phyloP scores from a whole-genome alignment of 108 stramenopile genomes.

The Seminavis robusta region DNA sequence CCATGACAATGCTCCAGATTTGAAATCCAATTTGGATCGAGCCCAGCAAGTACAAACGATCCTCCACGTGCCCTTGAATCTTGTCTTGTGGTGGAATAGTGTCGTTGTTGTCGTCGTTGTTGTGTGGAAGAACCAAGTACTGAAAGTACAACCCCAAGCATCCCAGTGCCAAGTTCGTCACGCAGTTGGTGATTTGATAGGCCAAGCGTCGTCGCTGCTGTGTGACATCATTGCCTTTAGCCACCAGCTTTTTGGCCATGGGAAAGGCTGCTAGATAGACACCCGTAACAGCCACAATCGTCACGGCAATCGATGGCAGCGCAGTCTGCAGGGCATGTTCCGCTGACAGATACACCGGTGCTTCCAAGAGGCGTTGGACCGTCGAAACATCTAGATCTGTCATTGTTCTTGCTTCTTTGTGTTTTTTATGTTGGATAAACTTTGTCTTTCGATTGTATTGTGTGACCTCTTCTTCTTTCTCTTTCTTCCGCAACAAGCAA shows the following conservation, averaged over 20 bases:
- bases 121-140: constrained; percentile 22
- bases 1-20: constrained; percentile 68
- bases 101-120: constrained; percentile 10
- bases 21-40: constrained; percentile 70
- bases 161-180: constrained; percentile 51
- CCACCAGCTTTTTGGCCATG: background rate
- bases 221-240: no score
- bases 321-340: no score
- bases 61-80: constrained; percentile 33
- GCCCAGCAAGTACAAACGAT: constrained; percentile 38
- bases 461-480: no score
- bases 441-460: no score
- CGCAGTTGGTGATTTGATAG: constrained; percentile 59
- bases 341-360: no score
- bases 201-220: background rate
- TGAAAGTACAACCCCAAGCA: constrained; percentile 38
- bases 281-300: background rate
- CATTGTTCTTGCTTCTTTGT: no score
- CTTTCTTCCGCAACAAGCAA: no score
- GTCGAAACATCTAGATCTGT: no score
- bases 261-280: background rate
- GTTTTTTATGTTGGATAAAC: no score
- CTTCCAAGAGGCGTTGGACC: no score
- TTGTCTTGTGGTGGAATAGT: no score
- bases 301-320: background rate